phyloP scores from a whole-genome alignment of 768 basidiomycete species.

The Podaxis pistillaris region DNA sequence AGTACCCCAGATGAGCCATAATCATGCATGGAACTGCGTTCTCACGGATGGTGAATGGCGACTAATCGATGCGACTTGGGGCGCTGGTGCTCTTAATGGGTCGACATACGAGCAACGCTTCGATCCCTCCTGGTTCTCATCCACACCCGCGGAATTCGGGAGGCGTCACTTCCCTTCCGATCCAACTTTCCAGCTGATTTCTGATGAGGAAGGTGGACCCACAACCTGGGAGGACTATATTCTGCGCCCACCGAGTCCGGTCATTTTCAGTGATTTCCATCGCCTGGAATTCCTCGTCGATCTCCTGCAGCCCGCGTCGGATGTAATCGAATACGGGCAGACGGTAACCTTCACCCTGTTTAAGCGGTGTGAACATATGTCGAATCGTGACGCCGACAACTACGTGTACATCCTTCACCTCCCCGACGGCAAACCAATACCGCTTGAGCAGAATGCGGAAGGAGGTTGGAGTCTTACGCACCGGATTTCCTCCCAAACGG shows the following conservation, averaged over 20 bases:
- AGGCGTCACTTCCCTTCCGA: constrained; percentile 44
- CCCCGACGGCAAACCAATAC: constrained; percentile 31
- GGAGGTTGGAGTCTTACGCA: constrained; percentile 41
- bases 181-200: constrained; percentile 39
- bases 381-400: constrained; percentile 38
- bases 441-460: constrained; percentile 33
- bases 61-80: constrained; percentile 49
- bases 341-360: constrained; percentile 37
- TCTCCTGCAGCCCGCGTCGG: constrained; percentile 33
- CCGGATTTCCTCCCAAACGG: constrained; percentile 31
- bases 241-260: constrained; percentile 36
- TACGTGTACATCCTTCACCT: constrained; percentile 37
- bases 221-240: constrained; percentile 47
- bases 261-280: constrained; percentile 34
- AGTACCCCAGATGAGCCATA: constrained; percentile 34
- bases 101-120: constrained; percentile 33
- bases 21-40: constrained; percentile 51
- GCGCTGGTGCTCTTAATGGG: constrained; percentile 40
- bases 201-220: constrained; percentile 36
- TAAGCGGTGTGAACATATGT: constrained; percentile 48
- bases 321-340: constrained; percentile 31
- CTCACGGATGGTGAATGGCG: constrained; percentile 44
- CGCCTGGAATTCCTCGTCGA: constrained; percentile 30
- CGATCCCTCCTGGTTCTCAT: constrained; percentile 41
- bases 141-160: constrained; percentile 40